Base-by-base conservation (phyloP, 345 rosid species). In the Schrenkiella parvula region DNA sequence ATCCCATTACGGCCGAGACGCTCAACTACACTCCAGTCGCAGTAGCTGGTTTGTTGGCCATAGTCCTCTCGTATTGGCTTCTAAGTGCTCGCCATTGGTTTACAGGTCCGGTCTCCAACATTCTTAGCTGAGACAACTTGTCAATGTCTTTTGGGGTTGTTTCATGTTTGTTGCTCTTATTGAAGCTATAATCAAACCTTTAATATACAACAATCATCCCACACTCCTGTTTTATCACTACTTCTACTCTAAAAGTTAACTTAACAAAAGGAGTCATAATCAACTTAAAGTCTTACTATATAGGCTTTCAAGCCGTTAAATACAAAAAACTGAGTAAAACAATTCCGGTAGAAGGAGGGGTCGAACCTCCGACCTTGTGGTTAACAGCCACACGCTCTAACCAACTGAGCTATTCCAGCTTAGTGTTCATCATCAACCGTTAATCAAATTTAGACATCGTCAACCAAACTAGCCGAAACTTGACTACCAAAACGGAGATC, bases 11-110 rank as follows among this genome's bases (percentile, higher is more conserved):
- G 23, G 62, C 74, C 0, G 82, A 88, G 84, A 93, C 91, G 3
- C 95, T 93, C 73, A 93, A 93, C 84, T 91, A 93, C 80, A 91
- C 97, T 42, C 97, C 97, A 0, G 89, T 91, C 37, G 97, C 98
- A 2, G 96, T 91, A 1, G 79, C 85, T 31, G 97, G 97, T 64
- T 62, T 91, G 83, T 46, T 88, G 32, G 35, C 86, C 68, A 78
- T 93, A 21, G 73, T 82, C 0, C 72, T 84, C 28, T 71, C 78
- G 70, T 79, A 83, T 35, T 93, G 97, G 97, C 78, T 91, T 70
- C 4, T 89, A 9, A 80, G 85, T 14, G 96, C 90, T 52, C 84
- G 91, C 9, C 84, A 82, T 60, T 93, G 98, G 97, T 93, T 93
- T 72, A 87, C 39, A 44, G 98, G 98, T 72, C 97, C 96, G 2